phyloP scores from a whole-genome alignment of 2,329 filamentous ascomycete species.

The Penicillium sp. region DNA sequence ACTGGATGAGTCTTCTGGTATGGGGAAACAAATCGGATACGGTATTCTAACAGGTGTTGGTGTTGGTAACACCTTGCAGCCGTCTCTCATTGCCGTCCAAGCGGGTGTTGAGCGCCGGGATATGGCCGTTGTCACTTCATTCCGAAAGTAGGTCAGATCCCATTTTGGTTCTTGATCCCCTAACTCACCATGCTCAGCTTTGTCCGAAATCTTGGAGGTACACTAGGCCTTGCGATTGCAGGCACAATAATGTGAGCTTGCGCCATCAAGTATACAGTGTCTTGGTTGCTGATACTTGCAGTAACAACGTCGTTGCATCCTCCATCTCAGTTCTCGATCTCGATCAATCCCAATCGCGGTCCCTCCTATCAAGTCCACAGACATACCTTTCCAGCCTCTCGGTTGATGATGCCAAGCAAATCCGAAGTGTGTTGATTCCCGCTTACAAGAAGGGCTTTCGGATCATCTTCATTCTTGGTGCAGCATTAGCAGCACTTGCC shows the following conservation, averaged over 20 bases:
- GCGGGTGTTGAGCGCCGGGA: constrained; percentile 45
- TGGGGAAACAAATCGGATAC: constrained; percentile 61
- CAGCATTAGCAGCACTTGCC: constrained; percentile 41
- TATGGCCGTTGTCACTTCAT: constrained; percentile 48
- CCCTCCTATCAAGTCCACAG: constrained; percentile 37
- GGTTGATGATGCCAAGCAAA: constrained; percentile 27
- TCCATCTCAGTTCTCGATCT: constrained; percentile 34
- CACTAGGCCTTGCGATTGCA: constrained; percentile 45
- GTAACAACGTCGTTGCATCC: constrained; percentile 37
- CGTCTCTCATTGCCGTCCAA: constrained; percentile 46
- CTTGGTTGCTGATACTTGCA: constrained; percentile 12
- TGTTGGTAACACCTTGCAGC: constrained; percentile 58
- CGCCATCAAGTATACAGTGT: background rate
- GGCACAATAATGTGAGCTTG: constrained; percentile 47
- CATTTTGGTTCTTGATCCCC: background rate
- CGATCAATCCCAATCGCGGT: constrained; percentile 23
- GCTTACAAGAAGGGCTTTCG: constrained; percentile 47
- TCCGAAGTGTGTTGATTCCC: constrained; percentile 36
- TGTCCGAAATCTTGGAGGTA: constrained; percentile 48
- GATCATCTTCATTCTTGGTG: constrained; percentile 46
- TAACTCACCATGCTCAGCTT: constrained; percentile 36
- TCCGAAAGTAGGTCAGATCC: constrained; percentile 35
- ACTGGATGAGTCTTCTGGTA: constrained; percentile 51
- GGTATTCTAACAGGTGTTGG: constrained; percentile 57
- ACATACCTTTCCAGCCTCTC: constrained; percentile 36